phyloP scores from a whole-genome alignment of 129 eudicot species.

The Flaveria ramosissima region DNA sequence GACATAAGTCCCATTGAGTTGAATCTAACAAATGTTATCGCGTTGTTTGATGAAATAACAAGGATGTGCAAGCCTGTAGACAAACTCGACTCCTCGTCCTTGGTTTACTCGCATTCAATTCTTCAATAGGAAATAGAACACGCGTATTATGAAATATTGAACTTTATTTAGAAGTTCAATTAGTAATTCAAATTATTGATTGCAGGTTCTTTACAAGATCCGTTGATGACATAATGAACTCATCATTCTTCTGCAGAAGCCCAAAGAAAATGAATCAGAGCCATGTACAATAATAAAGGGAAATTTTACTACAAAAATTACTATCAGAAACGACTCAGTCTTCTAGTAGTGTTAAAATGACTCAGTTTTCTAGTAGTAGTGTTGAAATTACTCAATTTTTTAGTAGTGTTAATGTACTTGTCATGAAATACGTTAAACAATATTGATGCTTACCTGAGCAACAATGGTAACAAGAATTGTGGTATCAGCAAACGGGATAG shows the following conservation, averaged over 20 bases:
- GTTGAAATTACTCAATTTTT: too few relatives aligned
- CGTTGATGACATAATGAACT: constrained; percentile 30
- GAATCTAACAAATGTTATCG: constrained; percentile 8
- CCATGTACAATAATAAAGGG: neutral
- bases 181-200: constrained; percentile 17
- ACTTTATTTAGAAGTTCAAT: neutral
- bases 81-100: neutral
- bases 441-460: constrained; percentile 43
- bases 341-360: too few relatives aligned
- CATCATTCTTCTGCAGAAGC: constrained; percentile 35
- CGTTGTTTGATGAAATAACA: constrained; percentile 14
- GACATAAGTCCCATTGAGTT: neutral
- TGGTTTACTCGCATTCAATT: neutral
- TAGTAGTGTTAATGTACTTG: too few relatives aligned
- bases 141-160: neutral
- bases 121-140: constrained; percentile 8
- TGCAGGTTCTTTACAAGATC: constrained; percentile 45
- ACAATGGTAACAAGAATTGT: constrained; percentile 46
- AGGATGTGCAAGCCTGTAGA: constrained; percentile 8
- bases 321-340: too few relatives aligned
- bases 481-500: constrained; percentile 54
- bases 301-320: too few relatives aligned
- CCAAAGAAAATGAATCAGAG: constrained; percentile 21
- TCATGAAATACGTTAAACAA: neutral
- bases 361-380: too few relatives aligned